Evolutionary conservation across 2,329 filamentous ascomycete species (phyloP).

Genomic region (Hypomyces rosellus): DNA sequence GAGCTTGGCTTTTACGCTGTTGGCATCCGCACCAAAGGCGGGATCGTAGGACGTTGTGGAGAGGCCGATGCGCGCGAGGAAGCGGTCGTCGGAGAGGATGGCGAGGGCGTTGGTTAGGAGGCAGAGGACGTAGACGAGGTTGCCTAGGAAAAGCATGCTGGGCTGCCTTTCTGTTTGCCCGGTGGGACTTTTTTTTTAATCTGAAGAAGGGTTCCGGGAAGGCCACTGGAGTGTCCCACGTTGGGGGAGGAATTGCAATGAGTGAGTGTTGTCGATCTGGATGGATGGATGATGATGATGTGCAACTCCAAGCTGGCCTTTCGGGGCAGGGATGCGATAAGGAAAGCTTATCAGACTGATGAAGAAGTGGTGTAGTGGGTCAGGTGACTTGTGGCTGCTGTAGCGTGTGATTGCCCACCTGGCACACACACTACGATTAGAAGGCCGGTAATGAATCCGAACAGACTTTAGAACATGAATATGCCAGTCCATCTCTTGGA

Average conservation of each 20-base stretch:
- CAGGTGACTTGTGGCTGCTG: conserved; percentile 3
- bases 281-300: not conserved
- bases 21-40: conserved; percentile 69
- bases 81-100: conserved; percentile 89
- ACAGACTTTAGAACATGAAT: no score
- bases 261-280: not conserved
- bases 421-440: no score
- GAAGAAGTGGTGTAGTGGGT: not conserved
- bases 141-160: conserved; percentile 62
- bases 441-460: no score
- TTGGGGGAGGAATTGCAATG: not conserved
- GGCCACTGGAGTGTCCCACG: not conserved
- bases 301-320: conserved; percentile 10
- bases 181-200: not conserved
- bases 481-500: no score
- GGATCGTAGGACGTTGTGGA: conserved; percentile 64
- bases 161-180: not conserved
- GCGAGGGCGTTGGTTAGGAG: conserved; percentile 92
- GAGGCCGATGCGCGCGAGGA: conserved; percentile 82
- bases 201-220: not conserved
- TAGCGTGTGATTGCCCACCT: not conserved
- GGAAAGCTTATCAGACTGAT: conserved; percentile 8
- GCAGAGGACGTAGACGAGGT: conserved; percentile 70
- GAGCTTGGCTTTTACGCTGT: conserved; percentile 75
- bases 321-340: conserved; percentile 8